Evolutionary conservation across 2,329 filamentous ascomycete genomes (phyloP).

Genomic region (Sclerotinia nivalis): DNA sequence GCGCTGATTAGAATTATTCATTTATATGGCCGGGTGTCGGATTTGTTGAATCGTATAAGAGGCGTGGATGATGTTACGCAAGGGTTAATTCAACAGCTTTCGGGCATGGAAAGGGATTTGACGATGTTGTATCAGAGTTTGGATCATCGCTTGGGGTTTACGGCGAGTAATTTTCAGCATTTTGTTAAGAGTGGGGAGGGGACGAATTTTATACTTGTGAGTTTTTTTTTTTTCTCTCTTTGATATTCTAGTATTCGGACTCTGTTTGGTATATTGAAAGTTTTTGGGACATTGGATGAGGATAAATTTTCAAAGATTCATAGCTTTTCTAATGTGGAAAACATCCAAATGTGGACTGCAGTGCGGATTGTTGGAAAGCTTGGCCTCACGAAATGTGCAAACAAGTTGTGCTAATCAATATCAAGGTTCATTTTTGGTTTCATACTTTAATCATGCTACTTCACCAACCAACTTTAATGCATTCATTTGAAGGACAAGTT

Average conservation of each 20-base stretch:
- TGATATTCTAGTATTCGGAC: no score
- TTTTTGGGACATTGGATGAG: no score
- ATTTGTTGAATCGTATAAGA: slow-evolving; percentile 79
- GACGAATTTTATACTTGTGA: slow-evolving; percentile 81
- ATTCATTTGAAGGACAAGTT: slow-evolving; percentile 69
- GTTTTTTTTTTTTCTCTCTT: slow-evolving; percentile 46
- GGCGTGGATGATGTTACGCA: slow-evolving; percentile 71
- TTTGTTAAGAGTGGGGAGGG: slow-evolving; percentile 80
- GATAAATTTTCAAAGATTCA: no score
- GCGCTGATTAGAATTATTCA: slow-evolving; percentile 81
- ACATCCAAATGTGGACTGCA: no score
- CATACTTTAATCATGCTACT: slow-evolving; percentile 82
- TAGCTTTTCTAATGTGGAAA: no score
- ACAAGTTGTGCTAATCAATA: slow-evolving; percentile 72
- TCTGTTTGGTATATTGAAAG: no score
- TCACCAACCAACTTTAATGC: slow-evolving; percentile 79
- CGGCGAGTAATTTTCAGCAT: slow-evolving; percentile 80
- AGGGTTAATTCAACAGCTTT: slow-evolving; percentile 70
- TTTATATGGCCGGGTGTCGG: slow-evolving; percentile 80
- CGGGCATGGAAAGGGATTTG: slow-evolving; percentile 77
- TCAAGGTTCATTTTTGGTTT: slow-evolving; percentile 79
- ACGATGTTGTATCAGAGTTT: slow-evolving; percentile 72
- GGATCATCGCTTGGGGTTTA: slow-evolving; percentile 76
- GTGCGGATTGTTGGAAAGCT: no score
- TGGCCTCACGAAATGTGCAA: neutral